Conservation (phyloP, 176 grass and related monocot genomes). For the Poa pratensis region DNA sequence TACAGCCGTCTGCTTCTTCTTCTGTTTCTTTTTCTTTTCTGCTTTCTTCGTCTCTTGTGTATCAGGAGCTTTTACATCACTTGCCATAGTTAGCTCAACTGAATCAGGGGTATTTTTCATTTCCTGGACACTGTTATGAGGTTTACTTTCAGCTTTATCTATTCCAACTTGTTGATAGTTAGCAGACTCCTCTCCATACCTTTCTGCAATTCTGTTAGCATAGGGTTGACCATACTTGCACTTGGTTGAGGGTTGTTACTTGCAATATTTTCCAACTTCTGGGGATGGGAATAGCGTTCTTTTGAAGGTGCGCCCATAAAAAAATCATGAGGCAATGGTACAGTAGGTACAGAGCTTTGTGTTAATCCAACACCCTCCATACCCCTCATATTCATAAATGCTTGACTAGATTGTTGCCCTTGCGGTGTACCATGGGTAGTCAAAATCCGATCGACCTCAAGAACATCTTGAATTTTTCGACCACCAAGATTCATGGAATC, state of each 20-base stretch:
- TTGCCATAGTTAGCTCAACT: constrained; percentile 35
- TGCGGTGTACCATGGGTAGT: constrained; percentile 36
- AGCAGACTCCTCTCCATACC: background rate
- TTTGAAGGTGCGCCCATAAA: constrained; percentile 47
- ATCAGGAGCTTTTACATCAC: constrained; percentile 55
- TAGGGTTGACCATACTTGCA: constrained; percentile 31
- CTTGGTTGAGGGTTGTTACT: constrained; percentile 24
- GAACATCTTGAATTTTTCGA: constrained; percentile 61
- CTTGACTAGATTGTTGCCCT: constrained; percentile 49
- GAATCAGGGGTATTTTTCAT: constrained; percentile 39
- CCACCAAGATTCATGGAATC: constrained; percentile 55
- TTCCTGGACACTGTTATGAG: constrained; percentile 48
- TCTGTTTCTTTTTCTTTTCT: constrained; percentile 98
- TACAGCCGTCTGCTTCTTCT: constrained; percentile 60
- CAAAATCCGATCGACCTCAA: constrained; percentile 56
- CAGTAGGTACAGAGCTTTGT: constrained; percentile 43
- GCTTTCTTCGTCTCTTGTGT: constrained; percentile 70
- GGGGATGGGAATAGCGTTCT: constrained; percentile 43
- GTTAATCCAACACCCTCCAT: constrained; percentile 42
- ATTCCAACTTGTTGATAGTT: constrained; percentile 31
- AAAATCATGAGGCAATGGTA: constrained; percentile 54
- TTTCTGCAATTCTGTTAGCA: constrained; percentile 38
- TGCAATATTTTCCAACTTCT: constrained; percentile 40
- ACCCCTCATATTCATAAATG: constrained; percentile 50
- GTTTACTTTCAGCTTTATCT: constrained; percentile 21